Evolutionary conservation across 805 yeast genomes (phyloP).

Genomic region (Wickerhamomyces rabaulensis): DNA sequence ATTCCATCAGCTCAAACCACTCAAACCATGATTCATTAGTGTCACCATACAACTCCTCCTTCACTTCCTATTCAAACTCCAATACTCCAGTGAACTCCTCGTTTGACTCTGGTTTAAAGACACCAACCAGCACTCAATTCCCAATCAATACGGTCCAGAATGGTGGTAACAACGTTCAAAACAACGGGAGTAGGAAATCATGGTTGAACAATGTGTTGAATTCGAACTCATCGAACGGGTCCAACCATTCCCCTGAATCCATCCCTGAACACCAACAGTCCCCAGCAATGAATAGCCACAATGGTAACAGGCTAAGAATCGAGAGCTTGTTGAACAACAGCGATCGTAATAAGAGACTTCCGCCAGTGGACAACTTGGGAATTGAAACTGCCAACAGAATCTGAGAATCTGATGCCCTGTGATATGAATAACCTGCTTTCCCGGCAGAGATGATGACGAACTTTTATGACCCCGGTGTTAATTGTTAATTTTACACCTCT

Average conservation of each 20-base stretch:
- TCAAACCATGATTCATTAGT: conserved; percentile 7
- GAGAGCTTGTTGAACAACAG: conserved; percentile 16
- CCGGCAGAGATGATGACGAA: neutral
- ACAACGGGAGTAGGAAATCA: conserved; percentile 5
- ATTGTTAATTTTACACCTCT: no score
- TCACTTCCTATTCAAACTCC: conserved; percentile 7
- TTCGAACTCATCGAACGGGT: neutral
- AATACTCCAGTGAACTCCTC: conserved; percentile 12
- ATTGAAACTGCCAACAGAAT: conserved; percentile 6
- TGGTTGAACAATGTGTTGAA: conserved; percentile 19
- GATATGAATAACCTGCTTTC: no score
- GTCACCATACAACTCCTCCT: conserved; percentile 17
- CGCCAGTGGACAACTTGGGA: conserved; percentile 20
- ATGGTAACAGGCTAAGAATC: conserved; percentile 14
- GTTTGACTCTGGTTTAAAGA: conserved; percentile 1
- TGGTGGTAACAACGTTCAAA: neutral
- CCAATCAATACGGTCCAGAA: neutral
- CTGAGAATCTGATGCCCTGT: neutral
- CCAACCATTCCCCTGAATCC: neutral
- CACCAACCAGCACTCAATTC: conserved; percentile 1
- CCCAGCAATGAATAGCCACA: neutral
- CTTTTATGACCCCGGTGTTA: neutral
- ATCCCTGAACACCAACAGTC: neutral
- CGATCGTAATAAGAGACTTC: conserved; percentile 9
- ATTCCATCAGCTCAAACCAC: neutral